Conservation (phyloP, 257 asterid genomes). For the Solanum ossicruentum region DNA sequence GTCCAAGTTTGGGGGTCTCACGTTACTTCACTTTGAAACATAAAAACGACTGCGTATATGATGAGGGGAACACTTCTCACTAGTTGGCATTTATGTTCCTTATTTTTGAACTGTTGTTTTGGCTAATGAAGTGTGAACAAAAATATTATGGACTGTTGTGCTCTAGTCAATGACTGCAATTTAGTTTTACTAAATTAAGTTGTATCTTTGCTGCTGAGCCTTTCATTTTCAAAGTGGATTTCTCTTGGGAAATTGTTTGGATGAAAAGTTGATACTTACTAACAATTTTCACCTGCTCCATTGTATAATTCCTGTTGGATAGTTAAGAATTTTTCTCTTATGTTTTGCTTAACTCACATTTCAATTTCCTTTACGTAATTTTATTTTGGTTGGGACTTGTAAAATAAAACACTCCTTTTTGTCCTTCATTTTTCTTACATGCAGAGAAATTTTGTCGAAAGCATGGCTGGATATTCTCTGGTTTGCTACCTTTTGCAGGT, state of each 20-base stretch:
- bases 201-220: neutral
- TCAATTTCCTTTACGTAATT: neutral
- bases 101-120: neutral
- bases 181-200: neutral
- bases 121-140: neutral
- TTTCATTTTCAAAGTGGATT: neutral
- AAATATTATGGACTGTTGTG: neutral
- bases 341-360: neutral
- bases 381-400: neutral
- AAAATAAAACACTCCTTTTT: neutral
- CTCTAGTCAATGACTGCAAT: neutral
- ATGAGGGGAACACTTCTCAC: neutral
- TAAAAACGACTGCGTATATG: neutral
- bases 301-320: neutral
- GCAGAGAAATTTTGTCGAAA: constrained; percentile 90
- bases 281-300: neutral
- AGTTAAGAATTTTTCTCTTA: neutral
- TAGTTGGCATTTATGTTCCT: neutral
- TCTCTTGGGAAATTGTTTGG: neutral
- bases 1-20: neutral
- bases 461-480: constrained; percentile 99
- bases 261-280: neutral
- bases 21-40: neutral
- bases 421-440: neutral
- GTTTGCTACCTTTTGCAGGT: constrained; percentile 96